Conservation (phyloP, 1,284 basidiomycete genomes). For the Meripilus lineatus region DNA sequence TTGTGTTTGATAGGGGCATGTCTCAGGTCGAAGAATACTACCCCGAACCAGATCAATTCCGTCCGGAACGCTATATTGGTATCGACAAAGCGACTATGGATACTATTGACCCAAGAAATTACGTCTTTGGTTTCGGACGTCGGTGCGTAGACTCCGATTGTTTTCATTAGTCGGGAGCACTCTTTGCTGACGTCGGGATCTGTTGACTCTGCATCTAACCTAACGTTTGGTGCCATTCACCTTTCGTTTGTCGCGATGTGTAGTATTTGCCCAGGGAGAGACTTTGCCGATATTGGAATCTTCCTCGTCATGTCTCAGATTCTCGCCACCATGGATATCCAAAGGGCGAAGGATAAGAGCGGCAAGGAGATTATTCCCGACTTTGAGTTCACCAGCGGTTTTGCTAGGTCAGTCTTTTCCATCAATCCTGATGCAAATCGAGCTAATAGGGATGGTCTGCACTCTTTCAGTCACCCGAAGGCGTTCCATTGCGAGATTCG, state of each 20-base stretch:
- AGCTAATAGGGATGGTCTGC: background rate
- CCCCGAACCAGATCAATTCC: conserved; percentile 24
- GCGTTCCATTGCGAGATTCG: conserved; percentile 12
- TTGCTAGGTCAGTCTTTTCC: conserved; percentile 15
- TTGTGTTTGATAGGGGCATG: conserved; percentile 24
- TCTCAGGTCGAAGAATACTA: conserved; percentile 21
- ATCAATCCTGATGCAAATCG: background rate
- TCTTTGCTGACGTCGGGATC: too few relatives aligned
- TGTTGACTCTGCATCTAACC: conserved; percentile 2
- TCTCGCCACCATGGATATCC: conserved; percentile 20
- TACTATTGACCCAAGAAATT: conserved; percentile 20
- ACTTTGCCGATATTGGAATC: conserved; percentile 22
- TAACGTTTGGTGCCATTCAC: background rate
- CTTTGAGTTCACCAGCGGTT: conserved; percentile 18
- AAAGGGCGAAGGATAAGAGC: conserved; percentile 13
- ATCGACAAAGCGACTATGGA: conserved; percentile 13
- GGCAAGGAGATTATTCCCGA: conserved; percentile 18
- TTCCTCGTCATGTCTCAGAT: conserved; percentile 22
- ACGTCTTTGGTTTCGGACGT: conserved; percentile 31
- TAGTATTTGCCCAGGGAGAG: conserved; percentile 20
- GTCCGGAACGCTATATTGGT: conserved; percentile 26
- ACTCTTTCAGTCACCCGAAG: conserved; percentile 10
- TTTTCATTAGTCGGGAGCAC: too few relatives aligned
- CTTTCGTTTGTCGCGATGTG: conserved; percentile 5
- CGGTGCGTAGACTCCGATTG: conserved; percentile 25